Base-by-base conservation (phyloP, 768 basidiomycete genomes). In the Ramaria sp. region DNA sequence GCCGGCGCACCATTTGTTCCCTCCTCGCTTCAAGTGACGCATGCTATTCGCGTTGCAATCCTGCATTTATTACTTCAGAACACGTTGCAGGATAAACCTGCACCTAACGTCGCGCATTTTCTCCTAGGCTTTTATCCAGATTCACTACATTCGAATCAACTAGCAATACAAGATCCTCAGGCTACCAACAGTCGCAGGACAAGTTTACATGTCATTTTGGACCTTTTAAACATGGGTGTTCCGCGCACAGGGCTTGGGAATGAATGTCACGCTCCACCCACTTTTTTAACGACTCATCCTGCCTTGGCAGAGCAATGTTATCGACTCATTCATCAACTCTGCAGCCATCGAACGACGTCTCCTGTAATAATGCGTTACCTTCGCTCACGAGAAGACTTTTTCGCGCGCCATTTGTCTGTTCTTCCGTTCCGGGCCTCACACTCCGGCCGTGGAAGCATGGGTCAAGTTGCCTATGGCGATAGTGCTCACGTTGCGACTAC, bases 51-150 rank as follows among this genome's bases (percentile, higher is more conserved):
- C 38, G 71, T 87, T 1, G 82, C 87, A 0, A 82, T 89, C 4
- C 79, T 98, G 49, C 84, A 94, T 60, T 72, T 98, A 11, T 75
- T 98, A 53, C 80, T 91, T 42, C 81, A 81, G 57, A 88, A 86
- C 59, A 92, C 92, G 0, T 72, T 78, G n/a, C 67, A 71, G 0
- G 76, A 73, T 45, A 70, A 78, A 9, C 69, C 80, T 0, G 89
- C 82, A 62, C 92, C 93, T 6, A 96, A 93, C 63, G 65, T 95
- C 19, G 87, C 88, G 0, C 93, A 96, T 69, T 88, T 90, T 71
- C 72, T 97, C 11, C 76, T 96, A 20, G 75, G 74, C 0, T 89
- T 94, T 63, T 87, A 88, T 20, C 73, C 77, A 3, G 67, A 75
- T 1, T 74, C 74, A n/a, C 71, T 72, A 7, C 55, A 57, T 50